A percentile compares a stretch with the other conserved stretches of the same genome.
These are phyloP conservation scores for Diaporthe citriasiana DNA, from an alignment of 2,329 filamentous ascomycete genomes.

Conservation along the genomic window DNA sequence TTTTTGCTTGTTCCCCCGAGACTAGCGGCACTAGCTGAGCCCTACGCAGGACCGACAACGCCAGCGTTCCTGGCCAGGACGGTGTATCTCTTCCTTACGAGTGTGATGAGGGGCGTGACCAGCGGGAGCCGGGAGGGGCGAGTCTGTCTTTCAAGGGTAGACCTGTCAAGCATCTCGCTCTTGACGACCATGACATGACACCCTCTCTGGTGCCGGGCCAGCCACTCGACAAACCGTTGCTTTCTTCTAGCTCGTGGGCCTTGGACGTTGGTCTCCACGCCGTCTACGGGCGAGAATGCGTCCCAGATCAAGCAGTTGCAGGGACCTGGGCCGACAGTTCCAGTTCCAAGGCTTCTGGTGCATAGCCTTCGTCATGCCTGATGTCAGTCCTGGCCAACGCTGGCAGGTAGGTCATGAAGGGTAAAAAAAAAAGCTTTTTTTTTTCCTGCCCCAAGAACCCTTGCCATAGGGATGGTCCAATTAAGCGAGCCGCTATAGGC, in stretches of 20 bases:
- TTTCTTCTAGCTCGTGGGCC: neutral
- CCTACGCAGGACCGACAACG: slow-evolving; percentile 12
- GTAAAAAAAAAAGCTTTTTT: slow-evolving; percentile 28
- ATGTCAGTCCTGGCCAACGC: slow-evolving; percentile 12
- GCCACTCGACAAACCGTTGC: slow-evolving; percentile 18
- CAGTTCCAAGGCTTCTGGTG: slow-evolving; percentile 22
- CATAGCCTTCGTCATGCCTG: slow-evolving; percentile 23
- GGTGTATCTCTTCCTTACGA: neutral
- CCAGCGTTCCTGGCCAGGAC: slow-evolving; percentile 14
- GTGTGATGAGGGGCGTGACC: slow-evolving; percentile 18
- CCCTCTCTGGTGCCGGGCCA: neutral
- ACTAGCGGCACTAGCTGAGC: slow-evolving; percentile 35
- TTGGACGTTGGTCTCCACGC: neutral
- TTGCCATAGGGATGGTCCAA: slow-evolving; percentile 4
- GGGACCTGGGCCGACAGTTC: slow-evolving; percentile 7
- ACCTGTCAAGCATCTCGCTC: slow-evolving; percentile 1
- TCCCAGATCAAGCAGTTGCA: slow-evolving; percentile 11
- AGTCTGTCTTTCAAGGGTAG: neutral
- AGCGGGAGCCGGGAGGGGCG: neutral
- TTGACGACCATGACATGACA: slow-evolving; percentile 7
- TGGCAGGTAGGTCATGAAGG: slow-evolving; percentile 3
- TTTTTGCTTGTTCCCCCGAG: slow-evolving; percentile 22
- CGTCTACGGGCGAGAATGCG: slow-evolving; percentile 1
- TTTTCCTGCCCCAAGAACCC: neutral
- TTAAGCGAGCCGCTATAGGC: slow-evolving; percentile 14